A percentile compares a stretch with the other conserved stretches of the same genome.
Conservation (phyloP, 768 basidiomycete species). For the Mrakia hoshinonis region DNA sequence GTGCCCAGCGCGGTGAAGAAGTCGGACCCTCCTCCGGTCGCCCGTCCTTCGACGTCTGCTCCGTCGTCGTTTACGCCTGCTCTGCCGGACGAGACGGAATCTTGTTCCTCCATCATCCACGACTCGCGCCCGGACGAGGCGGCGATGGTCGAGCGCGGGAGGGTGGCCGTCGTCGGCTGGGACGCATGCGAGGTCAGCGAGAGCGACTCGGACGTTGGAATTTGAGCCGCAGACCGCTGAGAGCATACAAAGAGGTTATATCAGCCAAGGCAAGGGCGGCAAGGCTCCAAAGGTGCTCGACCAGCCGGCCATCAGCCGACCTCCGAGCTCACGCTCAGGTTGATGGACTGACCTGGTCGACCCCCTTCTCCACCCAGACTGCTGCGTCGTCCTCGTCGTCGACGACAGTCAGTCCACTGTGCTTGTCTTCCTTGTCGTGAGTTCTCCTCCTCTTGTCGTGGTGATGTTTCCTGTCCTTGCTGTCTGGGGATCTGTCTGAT, state of each 20-base stretch:
- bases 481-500: background rate
- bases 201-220: conserved; percentile 66
- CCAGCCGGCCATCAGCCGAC: conserved; percentile 18
- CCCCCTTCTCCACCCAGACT: conserved; percentile 82
- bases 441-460: conserved; percentile 23
- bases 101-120: conserved; percentile 65
- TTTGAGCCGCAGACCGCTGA: conserved; percentile 46
- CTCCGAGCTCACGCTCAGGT: background rate
- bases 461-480: conserved; percentile 20
- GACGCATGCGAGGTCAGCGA: conserved; percentile 57
- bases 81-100: conserved; percentile 33
- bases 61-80: conserved; percentile 13
- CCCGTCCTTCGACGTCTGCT: conserved; percentile 44
- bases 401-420: conserved; percentile 46
- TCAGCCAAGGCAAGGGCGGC: too few relatives aligned
- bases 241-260: too few relatives aligned
- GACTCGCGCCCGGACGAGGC: conserved; percentile 61
- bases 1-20: conserved; percentile 84
- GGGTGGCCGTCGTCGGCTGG: conserved; percentile 45
- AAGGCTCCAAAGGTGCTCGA: too few relatives aligned
- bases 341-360: conserved; percentile 58
- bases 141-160: conserved; percentile 46
- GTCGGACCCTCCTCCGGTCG: conserved; percentile 59
- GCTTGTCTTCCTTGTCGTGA: conserved; percentile 37
- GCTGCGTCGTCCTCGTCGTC: conserved; percentile 66